Evolutionary conservation across 23 red algal genomes (phyloP).

Genomic region (Pyropia haitanensis): DNA sequence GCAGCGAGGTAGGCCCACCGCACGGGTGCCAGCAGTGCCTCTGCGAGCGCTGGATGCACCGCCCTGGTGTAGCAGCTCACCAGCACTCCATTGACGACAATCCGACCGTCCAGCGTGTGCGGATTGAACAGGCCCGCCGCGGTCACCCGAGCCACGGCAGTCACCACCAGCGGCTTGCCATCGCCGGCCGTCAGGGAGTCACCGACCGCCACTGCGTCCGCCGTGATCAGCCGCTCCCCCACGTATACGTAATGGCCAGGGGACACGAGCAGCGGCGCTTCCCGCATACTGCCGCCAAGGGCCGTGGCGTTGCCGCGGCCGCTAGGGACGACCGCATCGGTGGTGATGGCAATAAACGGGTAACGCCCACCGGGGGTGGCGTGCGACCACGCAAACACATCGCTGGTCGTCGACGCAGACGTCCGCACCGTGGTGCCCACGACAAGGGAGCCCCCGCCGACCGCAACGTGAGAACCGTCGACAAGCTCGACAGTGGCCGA

Average conservation of each 20-base stretch:
- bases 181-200: constrained; percentile 23
- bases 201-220: constrained; percentile 14
- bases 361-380: background rate
- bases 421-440: background rate
- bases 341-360: background rate
- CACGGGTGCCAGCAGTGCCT: constrained; percentile 35
- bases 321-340: no score
- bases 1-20: constrained; percentile 9
- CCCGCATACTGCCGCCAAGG: background rate
- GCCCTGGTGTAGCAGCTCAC: constrained; percentile 48
- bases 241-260: constrained; percentile 36
- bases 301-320: no score
- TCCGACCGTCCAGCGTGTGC: constrained; percentile 49
- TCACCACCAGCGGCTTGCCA: constrained; percentile 20
- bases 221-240: constrained; percentile 10
- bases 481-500: background rate
- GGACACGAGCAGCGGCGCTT: background rate
- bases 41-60: constrained; percentile 27
- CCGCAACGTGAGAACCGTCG: background rate
- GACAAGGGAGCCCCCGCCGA: background rate
- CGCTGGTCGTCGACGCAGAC: background rate
- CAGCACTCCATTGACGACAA: constrained; percentile 50
- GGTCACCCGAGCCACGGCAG: background rate
- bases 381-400: background rate
- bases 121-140: constrained; percentile 37